Base-by-base conservation (phyloP, 1,284 basidiomycete genomes). In the Somion occarium region DNA sequence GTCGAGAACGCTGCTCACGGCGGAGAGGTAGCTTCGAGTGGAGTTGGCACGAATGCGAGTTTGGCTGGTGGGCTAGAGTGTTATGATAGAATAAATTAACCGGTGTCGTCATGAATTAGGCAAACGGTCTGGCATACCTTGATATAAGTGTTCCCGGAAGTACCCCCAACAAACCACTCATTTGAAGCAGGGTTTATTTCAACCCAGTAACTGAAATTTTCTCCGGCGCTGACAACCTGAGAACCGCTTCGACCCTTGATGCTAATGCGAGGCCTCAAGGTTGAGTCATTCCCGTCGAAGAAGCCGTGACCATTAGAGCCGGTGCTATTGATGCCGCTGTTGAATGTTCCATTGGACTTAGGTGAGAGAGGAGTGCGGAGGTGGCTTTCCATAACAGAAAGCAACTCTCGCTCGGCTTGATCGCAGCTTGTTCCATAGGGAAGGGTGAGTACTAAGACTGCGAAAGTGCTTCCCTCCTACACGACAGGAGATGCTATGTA, bases 191-290 rank as follows among this genome's bases (percentile, higher is more conserved):
- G 49, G 46, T 49, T 56, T 24, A 56, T 47, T 12, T 50, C 43
- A 22, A 46, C 7, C 54, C 54, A 55, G 15, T 20, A 50, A 34
- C 48, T 38, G 18, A 55, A 26, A 12, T 20, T 26, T 15, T 45
- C 23, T 4, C 47, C 45, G 1, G 27, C 18, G 25, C 34, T 44
- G 11, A 53, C 2, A 25, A 48, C 46, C 18, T n/a, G 11, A 0
- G 51, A 44, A 9, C 51, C 54, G 42, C 42, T 41, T 44, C 49
- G 54, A 1, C 43, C 24, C 34, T 50, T 53, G 46, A 55, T 49
- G 41, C 22, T 47, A 3, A 44, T 48, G 37, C 48, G 46, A 13
- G 47, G 50, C 30, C 37, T 46, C 23, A 44, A n/a, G n/a, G n/a
- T n/a, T n/a, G n/a, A n/a, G n/a, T n/a, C n/a, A 22, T 19, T 23